These are phyloP conservation scores for Schoenoplectus triqueter DNA, from an alignment of 202 grass and related monocot species.

Conservation along the genomic window DNA sequence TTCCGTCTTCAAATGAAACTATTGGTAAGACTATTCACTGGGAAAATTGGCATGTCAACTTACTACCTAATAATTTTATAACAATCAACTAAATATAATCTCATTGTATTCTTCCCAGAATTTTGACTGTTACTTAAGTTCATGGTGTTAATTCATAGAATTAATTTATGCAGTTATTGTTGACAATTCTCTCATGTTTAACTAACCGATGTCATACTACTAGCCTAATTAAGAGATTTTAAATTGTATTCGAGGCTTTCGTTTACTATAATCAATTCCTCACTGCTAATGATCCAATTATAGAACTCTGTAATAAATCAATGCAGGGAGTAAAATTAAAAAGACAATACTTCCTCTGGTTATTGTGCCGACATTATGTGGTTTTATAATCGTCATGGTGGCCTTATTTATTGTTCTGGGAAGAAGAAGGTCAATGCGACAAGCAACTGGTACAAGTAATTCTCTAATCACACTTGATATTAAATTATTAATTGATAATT, in stretches of 20 bases:
- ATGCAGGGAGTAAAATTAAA: constrained; percentile 9
- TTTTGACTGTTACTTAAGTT: neutral
- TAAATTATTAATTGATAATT: neutral
- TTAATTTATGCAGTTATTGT: neutral
- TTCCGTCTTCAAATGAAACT: neutral
- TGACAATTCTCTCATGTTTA: neutral
- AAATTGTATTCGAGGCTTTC: neutral
- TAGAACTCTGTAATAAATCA: neutral
- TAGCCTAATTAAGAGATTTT: neutral
- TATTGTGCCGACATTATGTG: constrained; percentile 1
- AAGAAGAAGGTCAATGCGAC: neutral
- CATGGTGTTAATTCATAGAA: neutral
- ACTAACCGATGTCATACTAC: neutral
- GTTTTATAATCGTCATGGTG: neutral
- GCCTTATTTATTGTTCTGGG: neutral
- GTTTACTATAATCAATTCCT: neutral
- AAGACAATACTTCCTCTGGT: neutral
- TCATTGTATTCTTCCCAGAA: neutral
- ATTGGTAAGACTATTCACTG: neutral
- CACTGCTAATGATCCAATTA: neutral
- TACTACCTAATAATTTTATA: neutral
- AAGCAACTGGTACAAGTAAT: neutral
- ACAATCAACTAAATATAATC: neutral
- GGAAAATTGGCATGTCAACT: constrained; percentile 1
- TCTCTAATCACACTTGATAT: neutral